Conservation (phyloP, 768 basidiomycete genomes). For the Psilocybe cyanescens region DNA sequence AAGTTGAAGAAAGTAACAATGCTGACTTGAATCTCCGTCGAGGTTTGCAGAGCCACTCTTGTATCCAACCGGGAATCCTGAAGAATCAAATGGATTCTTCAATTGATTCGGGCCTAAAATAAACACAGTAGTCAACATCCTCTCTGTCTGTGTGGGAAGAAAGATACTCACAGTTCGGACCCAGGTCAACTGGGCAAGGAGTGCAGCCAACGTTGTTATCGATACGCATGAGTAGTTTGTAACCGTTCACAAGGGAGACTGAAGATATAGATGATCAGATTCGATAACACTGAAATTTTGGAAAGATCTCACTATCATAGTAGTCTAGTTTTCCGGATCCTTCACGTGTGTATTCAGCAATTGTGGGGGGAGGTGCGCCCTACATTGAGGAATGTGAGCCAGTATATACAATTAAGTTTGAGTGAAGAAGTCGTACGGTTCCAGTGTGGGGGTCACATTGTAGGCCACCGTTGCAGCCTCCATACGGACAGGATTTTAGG, state of each 20-base stretch:
- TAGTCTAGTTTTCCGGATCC: conserved; percentile 30
- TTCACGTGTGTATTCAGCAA: conserved; percentile 67
- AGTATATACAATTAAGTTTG: no score
- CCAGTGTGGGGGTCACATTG: conserved; percentile 51
- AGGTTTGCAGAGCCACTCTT: conserved; percentile 52
- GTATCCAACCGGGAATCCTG: conserved; percentile 62
- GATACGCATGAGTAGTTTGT: conserved; percentile 62
- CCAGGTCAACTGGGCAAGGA: conserved; percentile 63
- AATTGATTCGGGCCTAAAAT: conserved; percentile 50
- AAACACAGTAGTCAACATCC: not conserved
- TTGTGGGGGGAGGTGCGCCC: conserved; percentile 66
- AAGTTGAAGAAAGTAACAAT: not conserved
- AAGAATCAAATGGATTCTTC: conserved; percentile 54
- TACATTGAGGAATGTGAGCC: conserved; percentile 4
- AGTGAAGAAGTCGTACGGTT: conserved; percentile 36
- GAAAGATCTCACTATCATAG: conserved; percentile 53
- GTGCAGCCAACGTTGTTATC: conserved; percentile 57
- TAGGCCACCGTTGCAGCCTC: conserved; percentile 70
- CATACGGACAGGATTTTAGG: conserved; percentile 58
- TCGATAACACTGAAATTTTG: no score
- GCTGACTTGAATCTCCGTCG: conserved; percentile 43
- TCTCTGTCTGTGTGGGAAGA: not conserved
- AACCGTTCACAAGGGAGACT: conserved; percentile 72
- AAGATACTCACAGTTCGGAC: conserved; percentile 49
- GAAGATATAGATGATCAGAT: not conserved